phyloP scores from a whole-genome alignment of 1,139 yeast species.

The Geotrichum fermentans region DNA sequence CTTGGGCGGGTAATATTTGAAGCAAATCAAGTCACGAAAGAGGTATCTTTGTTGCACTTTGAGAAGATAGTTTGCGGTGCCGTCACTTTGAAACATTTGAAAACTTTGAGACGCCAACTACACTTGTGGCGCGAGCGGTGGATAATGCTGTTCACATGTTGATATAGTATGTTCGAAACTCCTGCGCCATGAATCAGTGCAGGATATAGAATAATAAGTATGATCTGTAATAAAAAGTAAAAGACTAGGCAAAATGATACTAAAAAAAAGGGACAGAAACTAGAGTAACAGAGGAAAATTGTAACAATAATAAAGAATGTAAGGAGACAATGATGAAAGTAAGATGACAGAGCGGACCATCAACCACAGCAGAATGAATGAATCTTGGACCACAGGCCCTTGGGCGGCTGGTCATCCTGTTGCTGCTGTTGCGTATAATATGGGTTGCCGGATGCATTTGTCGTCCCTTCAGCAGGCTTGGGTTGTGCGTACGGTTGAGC shows the following conservation, averaged over 20 bases:
- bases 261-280: background rate
- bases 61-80: too few relatives aligned
- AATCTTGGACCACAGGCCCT: conserved; percentile 35
- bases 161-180: too few relatives aligned
- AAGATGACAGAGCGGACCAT: background rate
- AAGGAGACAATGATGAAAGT: background rate
- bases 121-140: too few relatives aligned
- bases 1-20: too few relatives aligned
- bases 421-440: conserved; percentile 22
- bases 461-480: conserved; percentile 15
- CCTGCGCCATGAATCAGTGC: too few relatives aligned
- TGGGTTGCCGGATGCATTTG: conserved; percentile 21
- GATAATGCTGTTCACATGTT: too few relatives aligned
- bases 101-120: too few relatives aligned
- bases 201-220: too few relatives aligned
- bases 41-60: too few relatives aligned
- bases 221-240: background rate
- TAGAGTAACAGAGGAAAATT: background rate
- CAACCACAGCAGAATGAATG: conserved; percentile 17
- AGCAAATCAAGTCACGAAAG: too few relatives aligned
- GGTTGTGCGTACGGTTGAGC: conserved; percentile 8
- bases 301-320: background rate
- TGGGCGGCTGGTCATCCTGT: conserved; percentile 25
- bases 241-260: background rate
- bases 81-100: too few relatives aligned